Evolutionary conservation across 2,329 filamentous ascomycete species (phyloP), one percentile per base, ranked within the genome.

Genomic region (Orbilia javanica): DNA sequence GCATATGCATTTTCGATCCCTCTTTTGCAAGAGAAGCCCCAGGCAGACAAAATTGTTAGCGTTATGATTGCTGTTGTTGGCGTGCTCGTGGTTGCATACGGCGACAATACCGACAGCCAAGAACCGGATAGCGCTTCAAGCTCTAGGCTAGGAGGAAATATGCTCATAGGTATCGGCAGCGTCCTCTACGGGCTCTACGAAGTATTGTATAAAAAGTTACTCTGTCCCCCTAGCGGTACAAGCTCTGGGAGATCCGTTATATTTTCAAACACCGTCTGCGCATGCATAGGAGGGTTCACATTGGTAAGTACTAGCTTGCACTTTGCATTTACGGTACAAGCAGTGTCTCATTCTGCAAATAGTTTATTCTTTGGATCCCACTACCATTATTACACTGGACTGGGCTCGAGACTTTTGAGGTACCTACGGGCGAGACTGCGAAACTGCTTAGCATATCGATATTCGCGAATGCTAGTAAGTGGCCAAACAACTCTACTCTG

Each of bases 161-260:
- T 98, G 44, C 89, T 99, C 81, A 99, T 99, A 81, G 95, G 95
- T 39, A 85, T 93, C 25, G 96, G 96, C 8, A 96, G 92, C 80
- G 90, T 99, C 5, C 88, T 99, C 18, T 99, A 99, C 84, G 96
- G 96, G 0, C 90, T 99, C 57, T 99, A 99, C 84, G 96, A 99
- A 84, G 96, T 99, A 4, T 85, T 99, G 44, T 99, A 99, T 86
- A 99, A 99, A 87, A 90, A 91, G 76, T 90, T 91, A 76, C 95
- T 95, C 13, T 99, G 96, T 83, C 96, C 96, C 10, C 96, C 96
- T 0, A 94, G 97, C 80, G 94, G 94, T 62, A 92, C 91, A 67
- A 91, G 89, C 50, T 89, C 96, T 0, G 90, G 89, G n/a, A 90
- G 94, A n/a, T 94, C 94, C 81, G 96, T 97, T 87, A 90, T 98